Conservation (phyloP, 495 filamentous ascomycete genomes). For the Lindgomyces ingoldianus region DNA sequence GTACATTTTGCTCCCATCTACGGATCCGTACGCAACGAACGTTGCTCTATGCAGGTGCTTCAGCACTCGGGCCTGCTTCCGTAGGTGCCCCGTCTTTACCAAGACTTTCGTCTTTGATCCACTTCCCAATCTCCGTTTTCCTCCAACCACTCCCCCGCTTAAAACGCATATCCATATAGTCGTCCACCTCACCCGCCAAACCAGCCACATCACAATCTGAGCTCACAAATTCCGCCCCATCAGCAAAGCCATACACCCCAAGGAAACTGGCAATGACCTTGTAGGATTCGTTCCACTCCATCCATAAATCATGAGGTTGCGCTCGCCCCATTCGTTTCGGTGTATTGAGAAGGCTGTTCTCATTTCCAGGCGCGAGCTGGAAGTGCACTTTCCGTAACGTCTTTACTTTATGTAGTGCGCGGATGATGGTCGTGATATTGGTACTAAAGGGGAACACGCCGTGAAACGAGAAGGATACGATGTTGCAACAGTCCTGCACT, state of each 20-base stretch:
- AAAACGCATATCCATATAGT: conserved; percentile 4
- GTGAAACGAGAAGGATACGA: conserved; percentile 28
- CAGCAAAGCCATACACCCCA: conserved; percentile 9
- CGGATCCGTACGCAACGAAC: no score
- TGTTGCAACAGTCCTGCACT: conserved; percentile 26
- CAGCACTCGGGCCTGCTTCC: background rate
- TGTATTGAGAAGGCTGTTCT: conserved; percentile 24
- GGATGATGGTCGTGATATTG: conserved; percentile 20
- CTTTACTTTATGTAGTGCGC: conserved; percentile 21
- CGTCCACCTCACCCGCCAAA: conserved; percentile 14
- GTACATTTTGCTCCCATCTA: no score
- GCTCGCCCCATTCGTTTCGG: conserved; percentile 26
- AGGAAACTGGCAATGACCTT: conserved; percentile 26
- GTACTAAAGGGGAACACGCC: conserved; percentile 33
- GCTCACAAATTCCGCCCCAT: conserved; percentile 21
- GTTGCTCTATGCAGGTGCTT: background rate
- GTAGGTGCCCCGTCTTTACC: background rate
- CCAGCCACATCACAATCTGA: conserved; percentile 8
- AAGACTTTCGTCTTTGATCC: conserved; percentile 8
- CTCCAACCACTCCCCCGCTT: conserved; percentile 19
- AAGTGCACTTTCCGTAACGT: conserved; percentile 15
- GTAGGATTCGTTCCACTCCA: conserved; percentile 33
- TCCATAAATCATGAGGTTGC: conserved; percentile 27
- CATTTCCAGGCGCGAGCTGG: conserved; percentile 29
- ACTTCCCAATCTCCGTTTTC: conserved; percentile 15